These are phyloP conservation scores for Globisporangium cederbergense DNA, from an alignment of 352 stramenopile species.

Conservation along the genomic window DNA sequence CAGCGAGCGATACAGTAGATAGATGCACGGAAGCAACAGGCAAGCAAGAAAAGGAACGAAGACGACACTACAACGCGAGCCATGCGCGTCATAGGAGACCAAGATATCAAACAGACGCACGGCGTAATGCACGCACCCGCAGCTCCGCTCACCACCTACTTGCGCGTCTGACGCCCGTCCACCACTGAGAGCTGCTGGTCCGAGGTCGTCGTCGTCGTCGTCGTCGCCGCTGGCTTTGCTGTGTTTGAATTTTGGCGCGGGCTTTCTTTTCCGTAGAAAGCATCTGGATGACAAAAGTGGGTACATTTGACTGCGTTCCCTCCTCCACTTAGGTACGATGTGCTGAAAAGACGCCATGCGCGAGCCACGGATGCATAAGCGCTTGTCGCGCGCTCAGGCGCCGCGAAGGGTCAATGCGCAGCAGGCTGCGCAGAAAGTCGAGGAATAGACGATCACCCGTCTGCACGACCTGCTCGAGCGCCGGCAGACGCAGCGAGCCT, in stretches of 20 bases:
- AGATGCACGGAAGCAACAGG: no score
- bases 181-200: neutral
- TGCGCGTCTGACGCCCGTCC: neutral
- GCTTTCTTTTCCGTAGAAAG: neutral
- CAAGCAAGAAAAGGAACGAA: neutral
- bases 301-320: neutral
- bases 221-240: conserved; percentile 2
- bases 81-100: neutral
- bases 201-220: neutral
- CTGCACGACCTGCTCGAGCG: conserved; percentile 54
- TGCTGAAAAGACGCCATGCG: conserved; percentile 53
- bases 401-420: conserved; percentile 59
- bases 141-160: neutral
- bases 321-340: conserved; percentile 28
- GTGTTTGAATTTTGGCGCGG: conserved; percentile 13
- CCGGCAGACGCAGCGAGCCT: conserved; percentile 26
- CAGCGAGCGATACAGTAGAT: neutral
- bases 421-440: conserved; percentile 57
- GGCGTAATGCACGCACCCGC: conserved; percentile 7
- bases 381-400: conserved; percentile 54
- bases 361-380: conserved; percentile 63
- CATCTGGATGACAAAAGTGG: conserved; percentile 14
- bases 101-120: neutral
- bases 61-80: conserved; percentile 1
- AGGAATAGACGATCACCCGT: conserved; percentile 61